Evolutionary conservation across 805 yeast genomes (phyloP).

Genomic region (Lipomyces spencermartinsiae): DNA sequence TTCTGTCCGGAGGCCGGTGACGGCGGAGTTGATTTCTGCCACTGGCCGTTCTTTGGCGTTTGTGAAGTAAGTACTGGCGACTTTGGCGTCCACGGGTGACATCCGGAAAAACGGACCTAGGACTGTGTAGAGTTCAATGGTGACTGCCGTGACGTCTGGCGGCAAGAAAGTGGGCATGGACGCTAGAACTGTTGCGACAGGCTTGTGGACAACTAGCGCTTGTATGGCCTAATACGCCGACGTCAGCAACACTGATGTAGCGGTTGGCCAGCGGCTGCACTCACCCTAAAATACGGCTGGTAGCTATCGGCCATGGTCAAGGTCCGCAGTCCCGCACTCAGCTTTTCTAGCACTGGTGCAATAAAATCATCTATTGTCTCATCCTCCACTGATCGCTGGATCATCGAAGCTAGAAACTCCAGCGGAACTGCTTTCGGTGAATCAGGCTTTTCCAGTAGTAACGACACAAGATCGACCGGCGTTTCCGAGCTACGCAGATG

Average conservation of each 20-base stretch:
- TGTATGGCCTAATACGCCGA: slow-evolving; percentile 48
- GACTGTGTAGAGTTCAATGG: slow-evolving; percentile 65
- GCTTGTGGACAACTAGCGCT: slow-evolving; percentile 63
- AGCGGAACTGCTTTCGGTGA: slow-evolving; percentile 38
- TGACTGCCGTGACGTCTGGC: slow-evolving; percentile 54
- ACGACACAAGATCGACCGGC: slow-evolving; percentile 27
- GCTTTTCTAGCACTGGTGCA: slow-evolving; percentile 52
- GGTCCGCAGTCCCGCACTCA: slow-evolving; percentile 49
- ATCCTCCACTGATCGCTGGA: slow-evolving; percentile 67
- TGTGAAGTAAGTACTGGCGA: slow-evolving; percentile 37
- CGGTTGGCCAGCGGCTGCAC: slow-evolving; percentile 44
- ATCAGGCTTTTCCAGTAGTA: slow-evolving; percentile 33
- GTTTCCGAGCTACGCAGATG: slow-evolving; percentile 1
- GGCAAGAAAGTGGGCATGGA: slow-evolving; percentile 61
- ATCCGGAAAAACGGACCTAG: slow-evolving; percentile 79
- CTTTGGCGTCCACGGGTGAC: slow-evolving; percentile 67
- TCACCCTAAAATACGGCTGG: slow-evolving; percentile 53
- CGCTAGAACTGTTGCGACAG: slow-evolving; percentile 66
- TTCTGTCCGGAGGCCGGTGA: slow-evolving; percentile 68
- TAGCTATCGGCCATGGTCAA: slow-evolving; percentile 37
- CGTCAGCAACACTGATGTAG: not conserved
- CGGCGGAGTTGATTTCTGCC: slow-evolving; percentile 56
- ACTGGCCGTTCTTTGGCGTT: slow-evolving; percentile 46
- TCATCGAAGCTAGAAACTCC: slow-evolving; percentile 63
- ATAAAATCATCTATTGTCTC: slow-evolving; percentile 68